Conservation (phyloP, 352 stramenopile genomes). For the Elongisporangium undulatum region DNA sequence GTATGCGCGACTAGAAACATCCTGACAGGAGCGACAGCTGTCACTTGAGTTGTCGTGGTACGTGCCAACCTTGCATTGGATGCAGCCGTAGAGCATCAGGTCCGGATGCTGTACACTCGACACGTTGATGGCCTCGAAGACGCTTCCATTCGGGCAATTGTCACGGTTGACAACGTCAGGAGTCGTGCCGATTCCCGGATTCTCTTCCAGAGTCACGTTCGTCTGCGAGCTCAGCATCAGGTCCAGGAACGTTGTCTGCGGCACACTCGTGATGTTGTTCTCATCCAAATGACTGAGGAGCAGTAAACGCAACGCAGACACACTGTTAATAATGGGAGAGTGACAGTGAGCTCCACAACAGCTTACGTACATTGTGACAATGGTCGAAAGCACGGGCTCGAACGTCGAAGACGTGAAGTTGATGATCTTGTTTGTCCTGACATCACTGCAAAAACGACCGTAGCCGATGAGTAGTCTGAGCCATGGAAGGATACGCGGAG, state of each 20-base stretch:
- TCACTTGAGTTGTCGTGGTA: conserved; percentile 49
- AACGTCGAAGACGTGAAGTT: conserved; percentile 56
- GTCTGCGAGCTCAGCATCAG: conserved; percentile 36
- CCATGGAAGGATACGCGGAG: background rate
- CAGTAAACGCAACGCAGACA: background rate
- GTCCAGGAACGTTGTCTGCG: conserved; percentile 42
- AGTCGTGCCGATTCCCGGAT: conserved; percentile 44
- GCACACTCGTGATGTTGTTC: conserved; percentile 55
- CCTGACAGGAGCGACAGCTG: conserved; percentile 30
- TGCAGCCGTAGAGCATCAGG: conserved; percentile 40
- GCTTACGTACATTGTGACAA: conserved; percentile 43
- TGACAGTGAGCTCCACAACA: background rate
- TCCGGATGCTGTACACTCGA: conserved; percentile 9
- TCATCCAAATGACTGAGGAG: conserved; percentile 44
- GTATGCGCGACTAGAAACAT: conserved; percentile 47
- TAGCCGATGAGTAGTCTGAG: background rate
- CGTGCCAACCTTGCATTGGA: conserved; percentile 52
- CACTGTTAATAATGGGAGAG: background rate
- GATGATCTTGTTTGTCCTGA: conserved; percentile 49
- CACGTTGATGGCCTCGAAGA: conserved; percentile 36
- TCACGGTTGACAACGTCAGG: conserved; percentile 24
- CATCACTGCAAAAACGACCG: conserved; percentile 21
- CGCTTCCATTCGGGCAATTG: conserved; percentile 49
- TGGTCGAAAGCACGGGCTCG: conserved; percentile 34
- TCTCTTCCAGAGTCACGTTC: conserved; percentile 46